Evolutionary conservation across 2,329 filamentous ascomycete species (phyloP).

Genomic region (Fusarium acutatum): DNA sequence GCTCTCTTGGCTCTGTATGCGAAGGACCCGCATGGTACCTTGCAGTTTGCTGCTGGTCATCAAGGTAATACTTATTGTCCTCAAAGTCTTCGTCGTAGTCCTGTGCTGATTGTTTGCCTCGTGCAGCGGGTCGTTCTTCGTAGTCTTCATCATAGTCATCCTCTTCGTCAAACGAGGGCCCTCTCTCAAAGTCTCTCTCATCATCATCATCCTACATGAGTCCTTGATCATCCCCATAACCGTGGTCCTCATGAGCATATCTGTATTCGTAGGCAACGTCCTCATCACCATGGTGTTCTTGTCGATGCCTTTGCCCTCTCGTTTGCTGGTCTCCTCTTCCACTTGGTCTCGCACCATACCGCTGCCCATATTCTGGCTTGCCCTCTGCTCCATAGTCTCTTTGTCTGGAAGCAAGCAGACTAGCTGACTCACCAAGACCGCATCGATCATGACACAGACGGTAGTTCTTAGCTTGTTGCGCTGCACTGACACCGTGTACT

Average conservation of each 20-base stretch:
- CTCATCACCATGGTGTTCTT: not conserved
- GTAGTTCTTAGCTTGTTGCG: not conserved
- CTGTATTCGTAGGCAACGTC: not conserved
- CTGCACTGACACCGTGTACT: not conserved
- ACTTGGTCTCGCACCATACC: not conserved
- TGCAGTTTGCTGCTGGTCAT: accelerated
- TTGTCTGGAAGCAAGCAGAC: accelerated
- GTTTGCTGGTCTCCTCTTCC: not conserved
- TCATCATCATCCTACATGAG: not conserved
- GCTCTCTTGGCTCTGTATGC: accelerated
- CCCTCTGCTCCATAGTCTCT: accelerated
- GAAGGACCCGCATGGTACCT: not conserved
- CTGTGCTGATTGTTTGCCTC: not conserved
- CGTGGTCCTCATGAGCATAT: accelerated
- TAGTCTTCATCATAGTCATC: not conserved
- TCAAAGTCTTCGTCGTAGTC: not conserved
- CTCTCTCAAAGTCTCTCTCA: not conserved
- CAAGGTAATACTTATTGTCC: accelerated
- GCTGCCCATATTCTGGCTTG: not conserved
- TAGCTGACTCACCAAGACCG: not conserved
- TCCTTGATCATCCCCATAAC: accelerated
- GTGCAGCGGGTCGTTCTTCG: accelerated
- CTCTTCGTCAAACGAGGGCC: not conserved
- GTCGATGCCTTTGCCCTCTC: accelerated
- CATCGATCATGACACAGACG: not conserved